These are phyloP conservation scores for Nigrospora osmanthi DNA, from an alignment of 2,329 filamentous ascomycete genomes.

Conservation along the genomic window DNA sequence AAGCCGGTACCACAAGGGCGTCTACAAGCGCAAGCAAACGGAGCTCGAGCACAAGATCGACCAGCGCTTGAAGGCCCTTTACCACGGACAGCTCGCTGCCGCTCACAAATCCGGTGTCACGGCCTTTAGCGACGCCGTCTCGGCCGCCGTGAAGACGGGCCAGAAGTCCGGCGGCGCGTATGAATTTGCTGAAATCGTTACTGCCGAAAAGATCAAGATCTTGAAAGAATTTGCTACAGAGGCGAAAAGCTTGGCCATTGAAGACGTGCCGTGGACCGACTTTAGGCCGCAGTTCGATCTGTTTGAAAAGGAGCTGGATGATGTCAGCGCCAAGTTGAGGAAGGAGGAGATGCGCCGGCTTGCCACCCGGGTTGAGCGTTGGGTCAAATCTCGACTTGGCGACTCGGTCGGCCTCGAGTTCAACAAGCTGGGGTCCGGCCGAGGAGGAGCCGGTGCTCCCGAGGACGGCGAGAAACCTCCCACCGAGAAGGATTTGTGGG, in stretches of 20 bases:
- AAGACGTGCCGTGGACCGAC: conserved; percentile 79
- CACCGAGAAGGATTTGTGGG: conserved; percentile 85
- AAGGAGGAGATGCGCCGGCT: conserved; percentile 95
- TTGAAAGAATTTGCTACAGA: conserved; percentile 69
- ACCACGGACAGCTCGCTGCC: conserved; percentile 78
- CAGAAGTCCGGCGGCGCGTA: conserved; percentile 88
- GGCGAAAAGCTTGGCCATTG: conserved; percentile 65
- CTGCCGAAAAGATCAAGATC: conserved; percentile 69
- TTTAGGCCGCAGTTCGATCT: conserved; percentile 72
- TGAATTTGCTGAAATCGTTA: conserved; percentile 92
- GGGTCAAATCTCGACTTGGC: conserved; percentile 80
- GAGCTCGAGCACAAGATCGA: conserved; percentile 87
- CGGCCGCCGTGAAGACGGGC: conserved; percentile 77
- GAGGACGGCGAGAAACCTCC: conserved; percentile 66
- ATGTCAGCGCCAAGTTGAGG: conserved; percentile 74
- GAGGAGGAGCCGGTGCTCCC: conserved; percentile 73
- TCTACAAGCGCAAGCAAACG: conserved; percentile 76
- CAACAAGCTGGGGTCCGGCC: conserved; percentile 87
- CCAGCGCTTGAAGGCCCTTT: conserved; percentile 77
- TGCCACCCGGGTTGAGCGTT: conserved; percentile 84
- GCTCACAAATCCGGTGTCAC: conserved; percentile 83
- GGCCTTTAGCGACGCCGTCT: conserved; percentile 81
- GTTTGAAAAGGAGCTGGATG: conserved; percentile 85
- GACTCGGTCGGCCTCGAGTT: conserved; percentile 91
- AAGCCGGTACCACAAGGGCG: conserved; percentile 92